Conservation (phyloP, 805 yeast genomes). For the Saccharomycopsis sp. region DNA sequence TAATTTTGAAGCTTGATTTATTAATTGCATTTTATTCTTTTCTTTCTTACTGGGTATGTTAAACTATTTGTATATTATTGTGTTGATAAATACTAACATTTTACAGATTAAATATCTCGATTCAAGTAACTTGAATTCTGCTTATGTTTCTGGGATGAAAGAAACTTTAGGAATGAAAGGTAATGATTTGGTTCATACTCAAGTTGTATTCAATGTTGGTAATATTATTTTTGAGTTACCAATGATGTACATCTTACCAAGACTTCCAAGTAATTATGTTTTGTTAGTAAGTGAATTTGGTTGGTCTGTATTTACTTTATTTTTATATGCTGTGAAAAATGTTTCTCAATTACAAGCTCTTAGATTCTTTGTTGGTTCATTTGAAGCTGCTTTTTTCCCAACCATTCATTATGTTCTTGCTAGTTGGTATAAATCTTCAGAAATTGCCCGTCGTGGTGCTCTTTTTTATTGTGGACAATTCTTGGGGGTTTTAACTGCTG, state of each 20-base stretch:
- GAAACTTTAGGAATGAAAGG: constrained; percentile 48
- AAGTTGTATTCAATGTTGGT: constrained; percentile 49
- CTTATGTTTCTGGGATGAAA: constrained; percentile 48
- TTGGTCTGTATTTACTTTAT: constrained; percentile 60
- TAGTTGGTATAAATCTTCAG: constrained; percentile 45
- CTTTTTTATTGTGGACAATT: constrained; percentile 53
- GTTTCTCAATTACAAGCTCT: constrained; percentile 46
- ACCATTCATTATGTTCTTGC: constrained; percentile 52
- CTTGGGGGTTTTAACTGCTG: constrained; percentile 51
- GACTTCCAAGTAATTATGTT: constrained; percentile 42
- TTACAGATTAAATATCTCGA: constrained; percentile 54
- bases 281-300: constrained; percentile 47
- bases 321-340: constrained; percentile 38
- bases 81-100: too few relatives aligned
- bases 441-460: constrained; percentile 52
- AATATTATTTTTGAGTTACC: constrained; percentile 53
- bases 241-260: constrained; percentile 45
- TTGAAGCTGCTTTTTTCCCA: constrained; percentile 62
- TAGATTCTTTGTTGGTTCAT: constrained; percentile 57
- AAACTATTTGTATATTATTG: too few relatives aligned
- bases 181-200: constrained; percentile 51
- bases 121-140: constrained; percentile 48
- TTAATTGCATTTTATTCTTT: constrained; percentile 45
- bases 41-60: constrained; percentile 59
- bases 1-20: constrained; percentile 45